Evolutionary conservation across 2,329 filamentous ascomycete species (phyloP).

Genomic region (Akanthomyces dipterigenus): DNA sequence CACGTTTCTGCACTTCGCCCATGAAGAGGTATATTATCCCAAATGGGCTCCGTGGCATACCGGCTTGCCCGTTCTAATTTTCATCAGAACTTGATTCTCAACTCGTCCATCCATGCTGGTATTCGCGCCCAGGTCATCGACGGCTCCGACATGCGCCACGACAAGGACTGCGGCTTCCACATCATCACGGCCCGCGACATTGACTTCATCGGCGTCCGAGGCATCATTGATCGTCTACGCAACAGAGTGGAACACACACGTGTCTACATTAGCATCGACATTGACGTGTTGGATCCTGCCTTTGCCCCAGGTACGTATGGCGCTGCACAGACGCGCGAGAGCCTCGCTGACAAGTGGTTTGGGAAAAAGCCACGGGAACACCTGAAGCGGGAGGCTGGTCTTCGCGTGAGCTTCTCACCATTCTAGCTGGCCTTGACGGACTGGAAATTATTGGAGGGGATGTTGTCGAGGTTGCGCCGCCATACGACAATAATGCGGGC

Average conservation of each 20-base stretch:
- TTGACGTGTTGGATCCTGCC: slow-evolving; percentile 69
- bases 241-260: slow-evolving; percentile 62
- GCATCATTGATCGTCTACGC: slow-evolving; percentile 61
- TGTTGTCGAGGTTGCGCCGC: slow-evolving; percentile 77
- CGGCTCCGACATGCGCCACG: slow-evolving; percentile 17
- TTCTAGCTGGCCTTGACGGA: slow-evolving; percentile 68
- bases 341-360: not conserved
- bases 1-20: slow-evolving; percentile 20
- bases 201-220: slow-evolving; percentile 65
- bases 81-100: slow-evolving; percentile 49
- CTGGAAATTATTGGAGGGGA: slow-evolving; percentile 79
- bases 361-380: slow-evolving; percentile 64
- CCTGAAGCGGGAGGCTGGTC: slow-evolving; percentile 85
- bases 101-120: slow-evolving; percentile 70
- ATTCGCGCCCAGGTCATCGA: slow-evolving; percentile 64
- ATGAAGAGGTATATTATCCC: slow-evolving; percentile 15
- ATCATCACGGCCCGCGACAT: slow-evolving; percentile 46
- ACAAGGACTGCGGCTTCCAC: slow-evolving; percentile 18
- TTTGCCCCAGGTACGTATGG: slow-evolving; percentile 17
- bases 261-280: slow-evolving; percentile 69
- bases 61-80: not conserved
- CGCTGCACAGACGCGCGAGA: too few species aligned
- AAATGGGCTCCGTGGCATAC: not conserved
- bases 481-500: slow-evolving; percentile 72
- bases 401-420: slow-evolving; percentile 71